A percentile compares a stretch with the other conserved stretches of the same genome.
Evolutionary conservation across 1,284 basidiomycete species (phyloP).

Genomic region (Phaffia rhodozyma): DNA sequence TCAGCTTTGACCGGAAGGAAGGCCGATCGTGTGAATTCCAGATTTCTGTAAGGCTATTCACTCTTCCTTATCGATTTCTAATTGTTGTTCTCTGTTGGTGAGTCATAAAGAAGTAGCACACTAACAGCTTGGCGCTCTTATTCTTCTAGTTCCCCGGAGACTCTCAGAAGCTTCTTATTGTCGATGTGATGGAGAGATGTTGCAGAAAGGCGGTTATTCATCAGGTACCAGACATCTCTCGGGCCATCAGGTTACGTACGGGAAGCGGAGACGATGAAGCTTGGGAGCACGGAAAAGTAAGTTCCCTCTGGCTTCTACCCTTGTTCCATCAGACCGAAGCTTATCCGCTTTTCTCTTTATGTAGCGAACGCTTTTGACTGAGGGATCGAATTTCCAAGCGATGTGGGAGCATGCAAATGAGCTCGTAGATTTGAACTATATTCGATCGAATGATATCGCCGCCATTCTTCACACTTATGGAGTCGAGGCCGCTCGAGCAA

Average conservation of each 20-base stretch:
- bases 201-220: slow-evolving; percentile 74
- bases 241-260: slow-evolving; percentile 29
- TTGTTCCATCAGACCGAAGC: not conserved
- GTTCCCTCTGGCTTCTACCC: slow-evolving; percentile 27
- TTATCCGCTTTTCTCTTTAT: not conserved
- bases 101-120: slow-evolving; percentile 31
- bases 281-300: slow-evolving; percentile 35
- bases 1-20: slow-evolving; percentile 52
- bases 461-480: slow-evolving; percentile 86
- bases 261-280: slow-evolving; percentile 15
- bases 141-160: slow-evolving; percentile 37
- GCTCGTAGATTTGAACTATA: slow-evolving; percentile 68
- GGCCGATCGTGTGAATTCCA: slow-evolving; percentile 62
- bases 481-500: slow-evolving; percentile 89
- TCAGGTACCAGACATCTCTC: slow-evolving; percentile 72
- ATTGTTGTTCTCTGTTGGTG: slow-evolving; percentile 25
- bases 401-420: slow-evolving; percentile 76
- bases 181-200: slow-evolving; percentile 76
- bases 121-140: slow-evolving; percentile 27
- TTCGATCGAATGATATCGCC: slow-evolving; percentile 94
- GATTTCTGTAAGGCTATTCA: slow-evolving; percentile 51
- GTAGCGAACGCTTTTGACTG: slow-evolving; percentile 38
- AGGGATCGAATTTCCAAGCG: slow-evolving; percentile 84
- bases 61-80: slow-evolving; percentile 4
- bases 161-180: slow-evolving; percentile 77